Conservation (phyloP, 2,329 filamentous ascomycete genomes). For the Polytolypa hystricis region DNA sequence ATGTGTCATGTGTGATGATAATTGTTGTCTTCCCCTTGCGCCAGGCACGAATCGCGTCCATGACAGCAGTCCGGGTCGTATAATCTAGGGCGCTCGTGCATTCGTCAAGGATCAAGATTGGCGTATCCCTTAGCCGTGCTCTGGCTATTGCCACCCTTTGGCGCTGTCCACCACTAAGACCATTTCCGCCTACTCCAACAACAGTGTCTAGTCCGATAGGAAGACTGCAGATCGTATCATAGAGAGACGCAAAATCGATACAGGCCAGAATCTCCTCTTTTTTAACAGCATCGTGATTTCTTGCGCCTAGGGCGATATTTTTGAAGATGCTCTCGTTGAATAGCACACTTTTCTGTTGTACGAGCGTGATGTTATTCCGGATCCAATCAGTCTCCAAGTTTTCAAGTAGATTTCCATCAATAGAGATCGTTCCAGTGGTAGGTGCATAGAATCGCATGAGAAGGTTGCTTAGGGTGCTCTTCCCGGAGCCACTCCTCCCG, state of each 20-base stretch:
- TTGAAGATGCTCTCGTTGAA: conserved; percentile 70
- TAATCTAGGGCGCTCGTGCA: conserved; percentile 76
- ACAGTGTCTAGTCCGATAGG: conserved; percentile 61
- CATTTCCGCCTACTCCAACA: conserved; percentile 57
- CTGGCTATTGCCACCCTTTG: conserved; percentile 74
- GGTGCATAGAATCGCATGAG: conserved; percentile 68
- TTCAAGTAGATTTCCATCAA: conserved; percentile 57
- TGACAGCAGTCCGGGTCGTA: conserved; percentile 54
- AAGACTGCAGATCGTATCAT: conserved; percentile 54
- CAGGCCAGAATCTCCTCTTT: conserved; percentile 49
- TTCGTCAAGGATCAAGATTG: conserved; percentile 78
- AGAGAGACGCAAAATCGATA: conserved; percentile 57
- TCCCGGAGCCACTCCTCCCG: conserved; percentile 80
- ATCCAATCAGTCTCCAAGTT: conserved; percentile 60
- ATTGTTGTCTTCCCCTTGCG: conserved; percentile 74
- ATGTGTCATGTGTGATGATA: conserved; percentile 82
- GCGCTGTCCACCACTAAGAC: conserved; percentile 73
- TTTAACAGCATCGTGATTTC: conserved; percentile 38
- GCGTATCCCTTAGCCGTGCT: conserved; percentile 63
- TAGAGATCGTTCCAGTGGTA: conserved; percentile 49
- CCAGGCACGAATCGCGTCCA: conserved; percentile 69
- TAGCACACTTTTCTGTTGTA: conserved; percentile 71
- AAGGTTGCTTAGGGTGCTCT: conserved; percentile 76
- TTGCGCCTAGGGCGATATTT: conserved; percentile 66
- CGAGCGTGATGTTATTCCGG: conserved; percentile 62